phyloP scores from a whole-genome alignment of 495 filamentous ascomycete genomes.

The Penicillium herquei region DNA sequence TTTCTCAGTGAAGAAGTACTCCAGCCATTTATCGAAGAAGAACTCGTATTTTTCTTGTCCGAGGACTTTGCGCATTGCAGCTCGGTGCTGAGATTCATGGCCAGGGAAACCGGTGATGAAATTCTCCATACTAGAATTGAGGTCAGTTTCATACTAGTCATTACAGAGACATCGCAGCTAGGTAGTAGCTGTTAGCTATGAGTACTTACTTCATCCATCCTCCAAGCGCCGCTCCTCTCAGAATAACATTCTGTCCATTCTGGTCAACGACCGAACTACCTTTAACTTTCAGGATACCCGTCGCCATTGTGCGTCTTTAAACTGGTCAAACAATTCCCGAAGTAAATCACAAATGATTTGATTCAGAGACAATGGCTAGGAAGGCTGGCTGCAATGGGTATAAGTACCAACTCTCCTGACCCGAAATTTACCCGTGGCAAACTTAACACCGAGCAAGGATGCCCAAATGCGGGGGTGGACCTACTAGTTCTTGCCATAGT shows the following conservation, averaged over 20 bases:
- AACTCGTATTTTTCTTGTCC: conserved; percentile 48
- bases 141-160: background rate
- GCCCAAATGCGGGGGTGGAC: background rate
- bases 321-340: background rate
- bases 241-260: conserved; percentile 44
- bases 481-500: background rate
- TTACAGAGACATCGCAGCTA: background rate
- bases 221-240: conserved; percentile 49
- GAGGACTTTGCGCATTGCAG: conserved; percentile 53
- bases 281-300: conserved; percentile 42
- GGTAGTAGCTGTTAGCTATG: background rate
- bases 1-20: conserved; percentile 61
- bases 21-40: conserved; percentile 53
- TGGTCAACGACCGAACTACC: conserved; percentile 47
- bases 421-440: background rate
- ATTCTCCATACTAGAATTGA: conserved; percentile 56
- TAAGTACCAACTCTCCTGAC: background rate
- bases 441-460: background rate
- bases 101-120: conserved; percentile 68
- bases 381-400: conserved; percentile 2
- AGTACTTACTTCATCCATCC: conserved; percentile 45
- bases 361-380: background rate
- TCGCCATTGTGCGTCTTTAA: conserved; percentile 17
- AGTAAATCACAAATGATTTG: background rate
- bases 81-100: conserved; percentile 56